A percentile compares a stretch with the other conserved stretches of the same genome.
phyloP scores from a whole-genome alignment of 2,329 filamentous ascomycete genomes.

The Colletotrichum spaethianum region DNA sequence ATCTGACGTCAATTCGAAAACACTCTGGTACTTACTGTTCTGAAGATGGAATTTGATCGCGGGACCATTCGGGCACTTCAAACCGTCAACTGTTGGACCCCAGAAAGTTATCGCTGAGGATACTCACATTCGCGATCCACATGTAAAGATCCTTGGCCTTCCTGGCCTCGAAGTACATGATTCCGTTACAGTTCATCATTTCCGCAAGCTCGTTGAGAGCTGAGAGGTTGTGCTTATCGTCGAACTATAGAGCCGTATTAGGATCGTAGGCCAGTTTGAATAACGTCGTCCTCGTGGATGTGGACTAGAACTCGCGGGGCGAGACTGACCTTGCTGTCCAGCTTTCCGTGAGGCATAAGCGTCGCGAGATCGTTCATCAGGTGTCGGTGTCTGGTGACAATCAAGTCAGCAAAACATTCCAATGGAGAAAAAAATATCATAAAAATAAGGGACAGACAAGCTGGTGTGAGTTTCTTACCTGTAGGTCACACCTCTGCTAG shows the following conservation, averaged over 20 bases:
- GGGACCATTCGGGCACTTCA: slow-evolving; percentile 59
- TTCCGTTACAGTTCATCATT: slow-evolving; percentile 83
- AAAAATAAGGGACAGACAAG: not conserved
- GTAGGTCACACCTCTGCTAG: slow-evolving; percentile 92
- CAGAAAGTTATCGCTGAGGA: not conserved
- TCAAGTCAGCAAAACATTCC: slow-evolving; percentile 21
- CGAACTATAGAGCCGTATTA: slow-evolving; percentile 71
- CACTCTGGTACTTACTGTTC: slow-evolving; percentile 66
- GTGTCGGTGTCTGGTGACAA: slow-evolving; percentile 82
- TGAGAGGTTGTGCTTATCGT: slow-evolving; percentile 92
- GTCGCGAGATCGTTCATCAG: slow-evolving; percentile 89
- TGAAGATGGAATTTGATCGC: slow-evolving; percentile 81
- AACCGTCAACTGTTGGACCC: slow-evolving; percentile 75
- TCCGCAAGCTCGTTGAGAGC: slow-evolving; percentile 81
- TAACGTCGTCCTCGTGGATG: not conserved
- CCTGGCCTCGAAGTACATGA: slow-evolving; percentile 87
- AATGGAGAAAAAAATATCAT: not conserved
- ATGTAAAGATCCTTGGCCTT: slow-evolving; percentile 96
- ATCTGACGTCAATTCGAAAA: not conserved
- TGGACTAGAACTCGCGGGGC: too few species aligned
- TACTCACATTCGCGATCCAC: slow-evolving; percentile 75
- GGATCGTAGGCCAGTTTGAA: not conserved
- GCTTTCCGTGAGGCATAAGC: slow-evolving; percentile 85
- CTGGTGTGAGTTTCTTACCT: slow-evolving; percentile 63
- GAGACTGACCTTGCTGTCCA: slow-evolving; percentile 13